These are phyloP conservation scores for Pyricularia sp. DNA, from an alignment of 2,329 filamentous ascomycete genomes.

Conservation along the genomic window DNA sequence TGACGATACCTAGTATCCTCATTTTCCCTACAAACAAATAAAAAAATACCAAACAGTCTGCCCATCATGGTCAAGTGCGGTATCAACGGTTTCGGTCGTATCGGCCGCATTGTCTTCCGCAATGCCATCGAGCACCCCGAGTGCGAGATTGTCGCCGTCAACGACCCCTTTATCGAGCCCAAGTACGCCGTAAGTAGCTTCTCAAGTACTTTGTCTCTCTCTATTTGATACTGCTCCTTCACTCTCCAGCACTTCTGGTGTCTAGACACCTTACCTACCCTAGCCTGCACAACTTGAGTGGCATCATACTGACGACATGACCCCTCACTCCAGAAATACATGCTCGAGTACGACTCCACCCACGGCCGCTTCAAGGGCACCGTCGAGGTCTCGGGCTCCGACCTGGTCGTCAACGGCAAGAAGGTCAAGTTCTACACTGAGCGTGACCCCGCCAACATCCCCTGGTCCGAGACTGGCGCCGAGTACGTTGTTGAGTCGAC, in stretches of 20 bases:
- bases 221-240: slow-evolving; percentile 2
- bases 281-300: background rate
- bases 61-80: slow-evolving; percentile 64
- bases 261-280: background rate
- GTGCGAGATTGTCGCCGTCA: slow-evolving; percentile 90
- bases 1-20: slow-evolving; percentile 6
- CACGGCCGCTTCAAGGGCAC: slow-evolving; percentile 96
- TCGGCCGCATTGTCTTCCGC: slow-evolving; percentile 98
- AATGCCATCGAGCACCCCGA: slow-evolving; percentile 87
- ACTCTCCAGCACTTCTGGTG: background rate
- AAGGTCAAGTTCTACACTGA: slow-evolving; percentile 89
- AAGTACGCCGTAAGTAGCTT: slow-evolving; percentile 79
- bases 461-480: slow-evolving; percentile 80
- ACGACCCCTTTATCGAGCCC: slow-evolving; percentile 98
- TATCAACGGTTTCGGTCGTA: slow-evolving; percentile 99
- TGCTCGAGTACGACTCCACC: slow-evolving; percentile 98
- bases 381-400: slow-evolving; percentile 59
- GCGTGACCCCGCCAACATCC: slow-evolving; percentile 82
- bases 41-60: slow-evolving; percentile 4
- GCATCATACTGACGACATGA: background rate
- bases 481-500: slow-evolving; percentile 96
- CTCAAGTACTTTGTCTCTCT: slow-evolving; percentile 5
- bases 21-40: slow-evolving; percentile 1
- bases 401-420: slow-evolving; percentile 89
- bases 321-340: slow-evolving; percentile 64